These are phyloP conservation scores for Collariella sp. DNA, from an alignment of 495 filamentous ascomycete species.

Conservation along the genomic window DNA sequence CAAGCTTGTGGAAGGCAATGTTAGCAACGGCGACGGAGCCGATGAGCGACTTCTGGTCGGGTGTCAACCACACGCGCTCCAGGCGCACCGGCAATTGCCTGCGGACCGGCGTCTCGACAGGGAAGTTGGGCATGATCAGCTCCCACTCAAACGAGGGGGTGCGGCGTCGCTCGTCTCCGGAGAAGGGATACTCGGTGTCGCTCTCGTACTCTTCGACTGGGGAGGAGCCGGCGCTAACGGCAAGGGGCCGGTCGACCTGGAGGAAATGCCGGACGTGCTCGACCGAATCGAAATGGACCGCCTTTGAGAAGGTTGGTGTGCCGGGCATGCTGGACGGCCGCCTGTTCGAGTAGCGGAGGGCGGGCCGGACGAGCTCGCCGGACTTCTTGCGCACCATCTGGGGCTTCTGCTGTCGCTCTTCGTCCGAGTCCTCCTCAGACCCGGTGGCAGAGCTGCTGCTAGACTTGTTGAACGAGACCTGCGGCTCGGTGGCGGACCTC, in stretches of 20 bases:
- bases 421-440: constrained; percentile 56
- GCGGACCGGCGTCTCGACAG: constrained; percentile 55
- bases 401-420: constrained; percentile 60
- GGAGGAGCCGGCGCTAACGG: constrained; percentile 92
- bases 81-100: constrained; percentile 59
- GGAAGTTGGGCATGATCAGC: constrained; percentile 75
- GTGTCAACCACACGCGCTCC: constrained; percentile 76
- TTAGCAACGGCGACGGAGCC: constrained; percentile 81
- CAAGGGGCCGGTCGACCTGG: constrained; percentile 84
- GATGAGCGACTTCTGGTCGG: constrained; percentile 74
- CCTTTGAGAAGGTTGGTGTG: constrained; percentile 89
- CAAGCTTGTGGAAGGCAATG: constrained; percentile 78
- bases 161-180: constrained; percentile 42
- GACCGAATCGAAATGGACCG: constrained; percentile 90
- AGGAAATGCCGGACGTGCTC: constrained; percentile 94
- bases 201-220: constrained; percentile 78
- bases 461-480: constrained; percentile 45
- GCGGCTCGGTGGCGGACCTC: constrained; percentile 73
- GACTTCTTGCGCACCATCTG: constrained; percentile 96
- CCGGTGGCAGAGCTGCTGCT: constrained; percentile 46
- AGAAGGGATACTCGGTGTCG: constrained; percentile 82
- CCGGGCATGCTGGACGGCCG: constrained; percentile 95
- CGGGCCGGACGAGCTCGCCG: constrained; percentile 89
- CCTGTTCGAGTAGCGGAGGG: constrained; percentile 67
- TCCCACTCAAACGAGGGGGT: constrained; percentile 72